These are phyloP conservation scores for Verruconis gallopava DNA, from an alignment of 2,329 filamentous ascomycete species.

Conservation along the genomic window DNA sequence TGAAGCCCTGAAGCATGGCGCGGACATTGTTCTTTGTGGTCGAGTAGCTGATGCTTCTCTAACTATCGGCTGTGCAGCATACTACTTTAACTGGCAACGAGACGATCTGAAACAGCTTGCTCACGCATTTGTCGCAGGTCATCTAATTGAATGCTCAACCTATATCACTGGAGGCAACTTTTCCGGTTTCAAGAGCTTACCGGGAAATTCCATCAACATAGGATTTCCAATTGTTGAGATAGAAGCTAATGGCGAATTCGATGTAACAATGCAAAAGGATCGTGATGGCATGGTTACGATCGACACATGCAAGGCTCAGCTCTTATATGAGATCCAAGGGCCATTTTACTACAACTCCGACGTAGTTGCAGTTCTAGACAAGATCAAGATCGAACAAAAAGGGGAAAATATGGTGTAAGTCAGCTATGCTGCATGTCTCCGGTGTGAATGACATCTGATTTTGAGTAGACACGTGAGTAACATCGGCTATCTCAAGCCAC, in stretches of 20 bases:
- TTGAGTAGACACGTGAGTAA: conserved; percentile 1
- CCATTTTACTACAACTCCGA: conserved; percentile 24
- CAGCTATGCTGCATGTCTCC: neutral
- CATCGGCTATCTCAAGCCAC: conserved; percentile 17
- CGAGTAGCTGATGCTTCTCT: conserved; percentile 31
- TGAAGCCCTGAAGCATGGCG: conserved; percentile 26
- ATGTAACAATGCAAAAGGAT: conserved; percentile 32
- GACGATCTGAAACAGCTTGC: conserved; percentile 27
- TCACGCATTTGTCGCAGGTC: conserved; percentile 23
- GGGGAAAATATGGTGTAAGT: neutral
- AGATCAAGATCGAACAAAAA: conserved; percentile 11
- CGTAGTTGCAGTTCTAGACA: conserved; percentile 19
- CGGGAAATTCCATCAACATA: conserved; percentile 28
- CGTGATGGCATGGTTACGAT: conserved; percentile 22
- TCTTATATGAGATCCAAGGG: conserved; percentile 28
- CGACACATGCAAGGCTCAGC: conserved; percentile 16
- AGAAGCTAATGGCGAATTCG: conserved; percentile 25
- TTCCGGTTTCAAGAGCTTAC: conserved; percentile 27
- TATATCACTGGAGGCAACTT: conserved; percentile 29
- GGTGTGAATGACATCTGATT: no score
- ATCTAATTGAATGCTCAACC: conserved; percentile 30
- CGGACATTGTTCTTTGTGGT: conserved; percentile 24
- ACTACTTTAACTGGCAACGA: conserved; percentile 31
- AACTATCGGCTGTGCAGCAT: conserved; percentile 21
- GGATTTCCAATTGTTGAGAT: conserved; percentile 36